A percentile compares a stretch with the other conserved stretches of the same genome.
Conservation (phyloP, 73 alveolate species). For the Tetrahymena elliotti region DNA sequence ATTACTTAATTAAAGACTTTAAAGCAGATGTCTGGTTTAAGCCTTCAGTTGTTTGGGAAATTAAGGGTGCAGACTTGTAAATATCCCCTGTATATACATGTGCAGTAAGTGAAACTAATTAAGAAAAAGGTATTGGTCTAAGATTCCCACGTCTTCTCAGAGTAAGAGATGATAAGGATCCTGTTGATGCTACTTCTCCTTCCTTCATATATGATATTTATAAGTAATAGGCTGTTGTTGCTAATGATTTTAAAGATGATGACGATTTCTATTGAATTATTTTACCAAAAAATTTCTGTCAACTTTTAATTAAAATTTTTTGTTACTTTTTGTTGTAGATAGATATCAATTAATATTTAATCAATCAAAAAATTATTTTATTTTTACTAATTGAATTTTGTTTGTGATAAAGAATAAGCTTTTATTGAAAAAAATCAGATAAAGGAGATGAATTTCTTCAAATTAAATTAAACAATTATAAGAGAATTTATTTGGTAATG, state of each 20-base stretch:
- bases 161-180: slow-evolving; percentile 93
- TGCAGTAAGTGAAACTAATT: slow-evolving; percentile 81
- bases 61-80: slow-evolving; percentile 97
- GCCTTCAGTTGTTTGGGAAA: slow-evolving; percentile 95
- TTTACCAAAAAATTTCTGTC: too few relatives aligned
- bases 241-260: not conserved
- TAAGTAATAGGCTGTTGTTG: slow-evolving; percentile 75
- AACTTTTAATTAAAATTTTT: too few relatives aligned
- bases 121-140: slow-evolving; percentile 95
- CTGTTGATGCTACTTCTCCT: slow-evolving; percentile 91
- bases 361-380: too few relatives aligned
- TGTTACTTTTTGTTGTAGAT: too few relatives aligned
- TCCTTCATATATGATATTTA: slow-evolving; percentile 91
- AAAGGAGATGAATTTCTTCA: too few relatives aligned
- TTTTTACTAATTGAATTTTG: too few relatives aligned
- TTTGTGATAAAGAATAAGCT: too few relatives aligned
- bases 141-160: slow-evolving; percentile 98
- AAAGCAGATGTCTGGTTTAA: slow-evolving; percentile 89
- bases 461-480: too few relatives aligned
- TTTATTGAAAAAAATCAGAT: too few relatives aligned
- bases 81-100: slow-evolving; percentile 94
- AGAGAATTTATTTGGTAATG: too few relatives aligned
- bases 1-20: slow-evolving; percentile 60
- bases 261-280: not conserved
- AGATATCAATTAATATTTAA: too few relatives aligned